Evolutionary conservation across 805 yeast species (phyloP), one percentile per base, ranked within the genome.

Genomic region (Lipomyces anomalus): DNA sequence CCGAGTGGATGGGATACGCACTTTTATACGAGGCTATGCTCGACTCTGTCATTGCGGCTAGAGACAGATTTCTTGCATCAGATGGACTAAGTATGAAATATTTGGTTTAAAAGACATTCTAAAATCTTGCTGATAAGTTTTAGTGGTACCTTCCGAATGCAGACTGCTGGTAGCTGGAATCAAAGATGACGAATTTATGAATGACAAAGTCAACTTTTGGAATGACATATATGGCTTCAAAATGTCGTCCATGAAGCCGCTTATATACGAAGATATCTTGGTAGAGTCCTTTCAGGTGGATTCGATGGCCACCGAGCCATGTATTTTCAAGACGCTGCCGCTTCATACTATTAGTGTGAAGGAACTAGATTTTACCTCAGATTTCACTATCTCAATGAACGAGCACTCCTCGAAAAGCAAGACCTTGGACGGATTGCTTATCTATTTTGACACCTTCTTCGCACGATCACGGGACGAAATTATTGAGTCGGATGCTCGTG

Each of bases 1-100:
- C 92, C 53, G 99, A 92, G 67, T 92, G 99, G 99, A 92, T 92
- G 99, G 99, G 99, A 16, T 92, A 92, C 67, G 92, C 92, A 61
- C 68, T 94, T 57, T 73, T 94, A 46, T 92, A 90, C 64, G 99
- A 92, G 73, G 85, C 95, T 50, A 92, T 92, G 99, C 75, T 92
- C 65, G 97, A 92, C 67, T 87, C 97, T 22, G 98, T 92, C 22
- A 71, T 92, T 56, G 78, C 78, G 57, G 99, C 99, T 29, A 79
- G 99, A 68, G 99, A 92, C 68, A 79, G 75, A 64, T 94, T 88
- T 66, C 61, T 70, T 46, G 79, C 71, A 35, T 73, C 75, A 59
- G 95, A 85, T 41, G 99, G 99, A 11, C 73, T 90, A 56, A 87
- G 32, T 28, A 11, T 11, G n/a, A n/a, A n/a, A n/a, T n/a, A n/a